A percentile compares a stretch with the other conserved stretches of the same genome.
Evolutionary conservation across 2,329 filamentous ascomycete genomes (phyloP).

Genomic region (Septoria petroselini): DNA sequence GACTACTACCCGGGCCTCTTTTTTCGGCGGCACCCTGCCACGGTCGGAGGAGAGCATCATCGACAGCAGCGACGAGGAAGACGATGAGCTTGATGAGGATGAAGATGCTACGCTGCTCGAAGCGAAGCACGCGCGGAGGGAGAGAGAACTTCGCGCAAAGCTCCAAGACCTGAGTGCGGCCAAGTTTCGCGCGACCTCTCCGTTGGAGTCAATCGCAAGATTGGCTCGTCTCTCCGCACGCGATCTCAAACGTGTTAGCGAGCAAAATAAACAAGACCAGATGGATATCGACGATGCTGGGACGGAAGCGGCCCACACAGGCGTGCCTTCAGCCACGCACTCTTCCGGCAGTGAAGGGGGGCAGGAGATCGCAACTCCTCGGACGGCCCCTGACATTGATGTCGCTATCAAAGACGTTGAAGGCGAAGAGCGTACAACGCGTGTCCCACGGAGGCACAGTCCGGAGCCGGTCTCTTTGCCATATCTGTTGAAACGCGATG

Average conservation of each 20-base stretch:
- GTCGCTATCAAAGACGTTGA: conserved; percentile 30
- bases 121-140: conserved; percentile 48
- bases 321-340: conserved; percentile 24
- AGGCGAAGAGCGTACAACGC: conserved; percentile 15
- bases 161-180: conserved; percentile 44
- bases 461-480: conserved; percentile 46
- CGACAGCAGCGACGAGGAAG: conserved; percentile 40
- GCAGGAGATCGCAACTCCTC: conserved; percentile 35
- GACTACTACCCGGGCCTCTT: conserved; percentile 35
- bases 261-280: conserved; percentile 25
- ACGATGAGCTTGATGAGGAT: conserved; percentile 49
- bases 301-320: background rate
- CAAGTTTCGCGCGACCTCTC: conserved; percentile 45
- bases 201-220: conserved; percentile 45
- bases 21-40: conserved; percentile 33
- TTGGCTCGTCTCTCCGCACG: conserved; percentile 40
- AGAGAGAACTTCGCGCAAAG: conserved; percentile 44
- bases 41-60: conserved; percentile 29
- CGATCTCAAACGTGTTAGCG: conserved; percentile 31
- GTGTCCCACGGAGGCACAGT: conserved; percentile 33
- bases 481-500: conserved; percentile 42
- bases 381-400: conserved; percentile 30
- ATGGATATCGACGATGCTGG: conserved; percentile 30
- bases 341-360: conserved; percentile 35
- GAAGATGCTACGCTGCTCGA: conserved; percentile 48